Conservation (phyloP, 495 filamentous ascomycete species). For the Penicillium herquei region DNA sequence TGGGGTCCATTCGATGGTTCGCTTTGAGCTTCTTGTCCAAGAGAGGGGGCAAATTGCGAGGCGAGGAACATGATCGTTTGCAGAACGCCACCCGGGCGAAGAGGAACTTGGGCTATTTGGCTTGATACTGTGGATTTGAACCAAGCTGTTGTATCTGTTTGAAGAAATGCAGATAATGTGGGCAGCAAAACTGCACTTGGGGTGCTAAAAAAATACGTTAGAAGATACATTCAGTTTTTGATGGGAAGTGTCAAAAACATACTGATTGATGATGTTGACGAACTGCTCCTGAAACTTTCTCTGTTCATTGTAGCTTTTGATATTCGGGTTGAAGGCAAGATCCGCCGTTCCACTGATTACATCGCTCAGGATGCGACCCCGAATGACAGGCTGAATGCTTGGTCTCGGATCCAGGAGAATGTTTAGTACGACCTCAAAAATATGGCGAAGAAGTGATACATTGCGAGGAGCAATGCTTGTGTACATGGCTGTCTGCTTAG, state of each 20-base stretch:
- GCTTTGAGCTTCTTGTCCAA: slow-evolving; percentile 36
- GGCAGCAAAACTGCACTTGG: slow-evolving; percentile 44
- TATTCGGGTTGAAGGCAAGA: slow-evolving; percentile 40
- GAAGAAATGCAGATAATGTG: slow-evolving; percentile 46
- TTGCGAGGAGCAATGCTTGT: slow-evolving; percentile 25
- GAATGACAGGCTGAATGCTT: slow-evolving; percentile 42
- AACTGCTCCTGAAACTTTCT: slow-evolving; percentile 29
- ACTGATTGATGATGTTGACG: slow-evolving; percentile 43
- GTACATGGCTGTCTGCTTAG: slow-evolving; percentile 28
- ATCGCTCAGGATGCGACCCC: slow-evolving; percentile 45
- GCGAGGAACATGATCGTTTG: slow-evolving; percentile 69
- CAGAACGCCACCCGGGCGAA: slow-evolving; percentile 64
- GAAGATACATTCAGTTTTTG: not conserved
- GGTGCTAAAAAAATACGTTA: slow-evolving; percentile 31
- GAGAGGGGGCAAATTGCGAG: slow-evolving; percentile 53
- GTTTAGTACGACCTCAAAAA: slow-evolving; percentile 26
- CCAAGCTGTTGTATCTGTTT: slow-evolving; percentile 45
- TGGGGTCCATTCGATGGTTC: slow-evolving; percentile 51
- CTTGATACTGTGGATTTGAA: slow-evolving; percentile 49
- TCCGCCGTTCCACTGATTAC: slow-evolving; percentile 42
- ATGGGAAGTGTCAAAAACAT: slow-evolving; percentile 12
- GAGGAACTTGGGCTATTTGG: slow-evolving; percentile 59
- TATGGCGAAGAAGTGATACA: slow-evolving; percentile 29
- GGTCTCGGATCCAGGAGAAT: slow-evolving; percentile 33
- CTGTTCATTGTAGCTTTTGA: slow-evolving; percentile 15